A percentile compares a stretch with the other conserved stretches of the same genome.
Evolutionary conservation across 768 basidiomycete species (phyloP).

Genomic region (Tylopilus sp.): DNA sequence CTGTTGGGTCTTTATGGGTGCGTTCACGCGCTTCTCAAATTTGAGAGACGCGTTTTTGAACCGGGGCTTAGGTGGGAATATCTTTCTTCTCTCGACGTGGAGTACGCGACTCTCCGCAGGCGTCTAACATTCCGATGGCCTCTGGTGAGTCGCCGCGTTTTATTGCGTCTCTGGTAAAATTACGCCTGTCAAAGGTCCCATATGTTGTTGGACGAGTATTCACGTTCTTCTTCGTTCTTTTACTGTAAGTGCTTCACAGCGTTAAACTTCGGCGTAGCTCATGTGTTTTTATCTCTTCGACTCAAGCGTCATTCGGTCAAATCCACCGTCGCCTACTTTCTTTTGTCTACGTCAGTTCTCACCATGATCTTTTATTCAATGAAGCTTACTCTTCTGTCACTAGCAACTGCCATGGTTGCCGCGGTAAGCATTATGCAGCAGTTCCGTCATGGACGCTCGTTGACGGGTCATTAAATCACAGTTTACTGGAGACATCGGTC

Average conservation of each 20-base stretch:
- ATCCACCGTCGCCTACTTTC: background rate
- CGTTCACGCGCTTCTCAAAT: background rate
- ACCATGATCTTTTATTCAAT: background rate
- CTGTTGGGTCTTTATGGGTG: slow-evolving; percentile 25
- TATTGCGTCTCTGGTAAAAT: background rate
- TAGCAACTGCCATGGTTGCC: slow-evolving; percentile 5
- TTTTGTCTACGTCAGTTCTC: slow-evolving; percentile 21
- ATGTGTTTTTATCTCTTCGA: background rate
- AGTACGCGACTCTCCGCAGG: slow-evolving; percentile 22
- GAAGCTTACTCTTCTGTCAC: background rate
- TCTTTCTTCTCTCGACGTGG: slow-evolving; percentile 15
- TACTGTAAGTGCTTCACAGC: slow-evolving; percentile 9
- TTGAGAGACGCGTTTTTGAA: background rate
- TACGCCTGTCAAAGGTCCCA: slow-evolving; percentile 14
- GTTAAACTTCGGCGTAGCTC: background rate
- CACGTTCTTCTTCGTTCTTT: slow-evolving; percentile 13
- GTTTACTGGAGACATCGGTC: slow-evolving; percentile 11
- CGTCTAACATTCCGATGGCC: slow-evolving; percentile 25
- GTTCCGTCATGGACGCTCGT: background rate
- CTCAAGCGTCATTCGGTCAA: slow-evolving; percentile 5
- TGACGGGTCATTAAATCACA: slow-evolving; percentile 1
- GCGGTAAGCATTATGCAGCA: slow-evolving; percentile 15
- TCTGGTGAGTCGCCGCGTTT: slow-evolving; percentile 14
- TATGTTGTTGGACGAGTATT: slow-evolving; percentile 22
- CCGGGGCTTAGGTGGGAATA: slow-evolving; percentile 24